Evolutionary conservation across 75 land plant genomes (phyloP).

Genomic region (Gnetum montanum): DNA sequence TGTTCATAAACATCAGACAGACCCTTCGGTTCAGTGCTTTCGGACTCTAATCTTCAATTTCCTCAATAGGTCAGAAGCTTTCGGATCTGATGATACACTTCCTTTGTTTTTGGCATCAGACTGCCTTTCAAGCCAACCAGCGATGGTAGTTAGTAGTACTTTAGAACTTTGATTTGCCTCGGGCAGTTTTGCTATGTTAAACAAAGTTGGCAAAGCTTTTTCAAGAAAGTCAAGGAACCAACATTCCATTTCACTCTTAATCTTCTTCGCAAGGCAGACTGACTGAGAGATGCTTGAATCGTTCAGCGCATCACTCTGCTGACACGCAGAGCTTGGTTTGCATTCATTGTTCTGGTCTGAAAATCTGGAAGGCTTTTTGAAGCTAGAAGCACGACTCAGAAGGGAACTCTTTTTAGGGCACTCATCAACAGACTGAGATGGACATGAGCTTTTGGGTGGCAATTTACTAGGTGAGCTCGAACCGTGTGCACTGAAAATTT

Average conservation of each 20-base stretch:
- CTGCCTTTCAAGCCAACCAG: constrained; percentile 3
- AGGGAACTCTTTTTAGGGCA: constrained; percentile 3
- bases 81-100: constrained; percentile 3
- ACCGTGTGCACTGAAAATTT: neutral
- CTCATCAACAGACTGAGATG: neutral
- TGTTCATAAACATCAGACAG: no score
- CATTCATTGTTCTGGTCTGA: constrained; percentile 3
- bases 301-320: neutral
- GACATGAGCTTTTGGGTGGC: neutral
- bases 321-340: neutral
- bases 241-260: constrained; percentile 3
- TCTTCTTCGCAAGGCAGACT: neutral
- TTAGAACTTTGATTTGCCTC: neutral
- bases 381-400: neutral
- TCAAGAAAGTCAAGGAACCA: constrained; percentile 3
- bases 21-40: neutral
- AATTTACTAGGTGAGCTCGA: constrained; percentile 6
- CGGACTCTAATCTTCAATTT: constrained; percentile 1
- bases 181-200: neutral
- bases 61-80: neutral
- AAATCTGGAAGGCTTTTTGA: constrained; percentile 2
- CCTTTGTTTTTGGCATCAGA: neutral
- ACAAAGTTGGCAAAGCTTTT: neutral
- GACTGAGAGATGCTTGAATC: neutral
- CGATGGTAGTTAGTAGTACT: neutral